Evolutionary conservation across 768 basidiomycete genomes (phyloP), one percentile per base, ranked within the genome.

Genomic region (Calocybe indica): DNA sequence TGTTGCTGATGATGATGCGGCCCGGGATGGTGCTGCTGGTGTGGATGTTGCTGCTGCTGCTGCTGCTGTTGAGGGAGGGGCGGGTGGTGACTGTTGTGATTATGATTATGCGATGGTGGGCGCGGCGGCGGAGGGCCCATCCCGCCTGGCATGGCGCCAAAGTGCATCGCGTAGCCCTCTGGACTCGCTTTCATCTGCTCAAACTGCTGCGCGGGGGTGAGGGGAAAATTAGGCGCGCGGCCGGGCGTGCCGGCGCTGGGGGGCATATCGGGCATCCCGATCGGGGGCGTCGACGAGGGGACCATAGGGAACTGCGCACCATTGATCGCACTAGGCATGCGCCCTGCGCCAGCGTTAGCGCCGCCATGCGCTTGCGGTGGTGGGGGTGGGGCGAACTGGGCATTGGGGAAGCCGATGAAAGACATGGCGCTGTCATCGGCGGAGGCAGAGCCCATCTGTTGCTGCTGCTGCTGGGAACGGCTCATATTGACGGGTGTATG

Each of bases 141-240:
- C 5, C 61, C 66, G 60, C 54, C 70, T 30, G 55, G 66, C 13
- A 66, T 62, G 15, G 60, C 54, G 37, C 65, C 58, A 44, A 59
- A 58, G 53, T 65, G 62, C 46, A 55, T 30, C 32, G 52, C 39
- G 47, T 65, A 74, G 33, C 49, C 58, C 40, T 70, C 65, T 8
- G 28, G 11, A 39, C 46, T 37, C 46, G 51, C 52, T 52, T 69
- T 73, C 70, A 82, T 79, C 56, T 80, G 73, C 47, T 78, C 78
- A 51, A 76, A 73, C 47, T 79, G 76, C 57, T 88, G 84, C 2
- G 82, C 80, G 2, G 85, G 82, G 0, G 83, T 85, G 9, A 73
- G 58, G 29, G 73, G 73, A 55, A 82, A 80, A 43, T 61, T 68
- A 7, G 71, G 56, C 12, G 76, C 62, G 34, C 68, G 67, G 32